Percentiles rank a stretch among this genome's conserved stretches.
Conservation (phyloP, 2,329 filamentous ascomycete genomes). For the Xylariaceae sp. region DNA sequence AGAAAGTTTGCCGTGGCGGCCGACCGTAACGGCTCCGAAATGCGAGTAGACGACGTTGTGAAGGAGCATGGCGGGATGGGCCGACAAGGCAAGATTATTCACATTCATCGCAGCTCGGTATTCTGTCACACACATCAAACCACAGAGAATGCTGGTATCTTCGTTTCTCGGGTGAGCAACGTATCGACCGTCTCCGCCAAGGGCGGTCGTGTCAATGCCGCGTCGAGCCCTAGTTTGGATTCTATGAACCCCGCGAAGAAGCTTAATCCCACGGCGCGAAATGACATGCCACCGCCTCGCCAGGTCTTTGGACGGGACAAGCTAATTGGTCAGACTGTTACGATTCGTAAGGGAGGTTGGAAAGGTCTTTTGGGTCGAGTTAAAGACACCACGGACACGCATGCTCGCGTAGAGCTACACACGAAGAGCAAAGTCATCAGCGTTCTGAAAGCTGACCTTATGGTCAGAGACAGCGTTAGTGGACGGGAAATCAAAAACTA, state of each 20-base stretch:
- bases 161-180: conserved; percentile 78
- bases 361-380: conserved; percentile 94
- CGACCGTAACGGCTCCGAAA: conserved; percentile 88
- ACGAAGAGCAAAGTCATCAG: conserved; percentile 90
- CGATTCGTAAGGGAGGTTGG: conserved; percentile 78
- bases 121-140: conserved; percentile 82
- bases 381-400: conserved; percentile 83
- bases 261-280: conserved; percentile 55
- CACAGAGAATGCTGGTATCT: conserved; percentile 82
- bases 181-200: conserved; percentile 92
- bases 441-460: conserved; percentile 73
- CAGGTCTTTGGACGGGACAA: conserved; percentile 71
- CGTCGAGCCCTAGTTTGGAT: conserved; percentile 68
- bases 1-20: conserved; percentile 83
- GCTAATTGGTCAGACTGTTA: conserved; percentile 85
- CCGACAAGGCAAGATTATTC: conserved; percentile 81
- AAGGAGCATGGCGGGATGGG: conserved; percentile 84
- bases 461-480: conserved; percentile 77
- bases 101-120: conserved; percentile 88
- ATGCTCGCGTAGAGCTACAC: conserved; percentile 86
- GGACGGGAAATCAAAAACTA: conserved; percentile 72
- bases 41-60: conserved; percentile 84
- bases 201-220: conserved; percentile 67
- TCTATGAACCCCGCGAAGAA: conserved; percentile 91
- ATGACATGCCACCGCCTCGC: conserved; percentile 62